Evolutionary conservation across 2,329 filamentous ascomycete genomes (phyloP).

Genomic region (Pochonia chlamydosporia): DNA sequence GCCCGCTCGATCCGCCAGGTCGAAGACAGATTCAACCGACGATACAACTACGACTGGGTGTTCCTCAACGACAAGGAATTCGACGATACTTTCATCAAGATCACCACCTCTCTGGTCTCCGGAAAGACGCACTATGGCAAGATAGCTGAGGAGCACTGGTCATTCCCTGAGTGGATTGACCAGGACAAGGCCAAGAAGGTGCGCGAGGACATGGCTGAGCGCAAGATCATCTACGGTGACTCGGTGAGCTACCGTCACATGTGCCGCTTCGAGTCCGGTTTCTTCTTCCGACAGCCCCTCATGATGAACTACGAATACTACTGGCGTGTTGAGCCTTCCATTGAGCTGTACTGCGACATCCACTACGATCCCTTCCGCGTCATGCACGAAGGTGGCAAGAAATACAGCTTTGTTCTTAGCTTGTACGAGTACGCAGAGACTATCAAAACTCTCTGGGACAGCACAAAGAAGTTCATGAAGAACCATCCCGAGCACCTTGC

Average conservation of each 20-base stretch:
- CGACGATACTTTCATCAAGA: slow-evolving; percentile 85
- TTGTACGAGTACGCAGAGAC: slow-evolving; percentile 96
- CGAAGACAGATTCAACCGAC: slow-evolving; percentile 95
- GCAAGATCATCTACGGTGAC: slow-evolving; percentile 98
- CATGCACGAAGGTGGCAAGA: slow-evolving; percentile 95
- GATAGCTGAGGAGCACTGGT: slow-evolving; percentile 93
- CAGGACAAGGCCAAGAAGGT: slow-evolving; percentile 87
- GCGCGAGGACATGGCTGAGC: slow-evolving; percentile 86
- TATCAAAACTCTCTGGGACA: slow-evolving; percentile 93
- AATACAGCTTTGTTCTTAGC: slow-evolving; percentile 95
- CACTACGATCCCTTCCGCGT: slow-evolving; percentile 93
- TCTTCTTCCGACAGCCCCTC: slow-evolving; percentile 93
- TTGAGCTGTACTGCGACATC: slow-evolving; percentile 94
- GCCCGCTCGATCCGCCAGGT: slow-evolving; percentile 91
- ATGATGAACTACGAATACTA: slow-evolving; percentile 99
- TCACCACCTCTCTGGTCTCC: slow-evolving; percentile 84
- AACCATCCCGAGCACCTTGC: slow-evolving; percentile 83
- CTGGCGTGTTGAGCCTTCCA: slow-evolving; percentile 96
- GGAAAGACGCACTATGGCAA: slow-evolving; percentile 86
- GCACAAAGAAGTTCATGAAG: slow-evolving; percentile 88
- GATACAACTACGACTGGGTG: slow-evolving; percentile 98
- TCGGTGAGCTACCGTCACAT: slow-evolving; percentile 97
- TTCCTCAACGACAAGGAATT: slow-evolving; percentile 97
- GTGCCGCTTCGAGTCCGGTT: slow-evolving; percentile 98
- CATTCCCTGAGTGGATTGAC: slow-evolving; percentile 92